phyloP scores from a whole-genome alignment of 345 rosid genomes.

The Moringa oleifera region DNA sequence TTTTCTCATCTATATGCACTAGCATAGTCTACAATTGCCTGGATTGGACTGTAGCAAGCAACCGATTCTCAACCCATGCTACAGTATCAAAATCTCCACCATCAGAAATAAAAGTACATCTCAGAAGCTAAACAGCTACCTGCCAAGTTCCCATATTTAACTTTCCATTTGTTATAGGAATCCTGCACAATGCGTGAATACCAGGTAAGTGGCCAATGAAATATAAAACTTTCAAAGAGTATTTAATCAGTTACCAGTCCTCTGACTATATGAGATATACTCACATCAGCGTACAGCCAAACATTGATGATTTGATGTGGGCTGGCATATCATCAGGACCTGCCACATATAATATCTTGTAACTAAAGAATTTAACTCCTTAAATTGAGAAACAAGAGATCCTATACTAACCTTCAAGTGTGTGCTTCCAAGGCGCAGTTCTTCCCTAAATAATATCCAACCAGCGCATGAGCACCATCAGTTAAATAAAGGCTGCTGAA shows the following conservation, averaged over 20 bases:
- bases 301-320: slow-evolving; percentile 91
- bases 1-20: too few relatives aligned
- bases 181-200: slow-evolving; percentile 38
- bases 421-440: slow-evolving; percentile 95
- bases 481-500: neutral
- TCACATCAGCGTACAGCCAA: slow-evolving; percentile 80
- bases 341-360: slow-evolving; percentile 11
- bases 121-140: slow-evolving; percentile 28
- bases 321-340: slow-evolving; percentile 99
- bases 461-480: neutral
- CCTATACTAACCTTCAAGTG: slow-evolving; percentile 65
- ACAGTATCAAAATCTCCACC: too few relatives aligned
- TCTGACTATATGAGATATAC: slow-evolving; percentile 19
- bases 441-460: slow-evolving; percentile 46
- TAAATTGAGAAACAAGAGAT: neutral
- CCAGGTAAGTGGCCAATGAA: slow-evolving; percentile 5
- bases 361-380: neutral
- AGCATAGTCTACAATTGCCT: too few relatives aligned
- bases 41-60: too few relatives aligned
- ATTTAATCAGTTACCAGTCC: neutral
- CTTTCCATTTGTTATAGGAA: slow-evolving; percentile 78
- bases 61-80: too few relatives aligned
- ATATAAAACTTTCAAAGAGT: slow-evolving; percentile 2
- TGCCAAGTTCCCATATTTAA: slow-evolving; percentile 98
- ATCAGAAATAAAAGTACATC: neutral